A percentile compares a stretch with the other conserved stretches of the same genome.
Conservation (phyloP, 306 rosid genomes). For the Quercus bicolor region DNA sequence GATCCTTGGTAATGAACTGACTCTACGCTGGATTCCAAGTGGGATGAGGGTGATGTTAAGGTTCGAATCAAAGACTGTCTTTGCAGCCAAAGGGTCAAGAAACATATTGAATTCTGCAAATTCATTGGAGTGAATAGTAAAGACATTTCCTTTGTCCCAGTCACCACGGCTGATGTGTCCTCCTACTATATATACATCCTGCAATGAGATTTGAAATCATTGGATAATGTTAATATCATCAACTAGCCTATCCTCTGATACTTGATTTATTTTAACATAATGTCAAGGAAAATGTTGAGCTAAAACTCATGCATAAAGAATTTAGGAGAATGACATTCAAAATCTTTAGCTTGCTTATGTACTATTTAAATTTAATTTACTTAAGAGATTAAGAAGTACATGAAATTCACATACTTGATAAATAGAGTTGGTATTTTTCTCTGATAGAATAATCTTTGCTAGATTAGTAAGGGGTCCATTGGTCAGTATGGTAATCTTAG, state of each 20-base stretch:
- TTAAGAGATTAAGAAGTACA: neutral
- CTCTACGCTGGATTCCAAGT: conserved; percentile 50
- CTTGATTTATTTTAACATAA: neutral
- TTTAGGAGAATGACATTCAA: neutral
- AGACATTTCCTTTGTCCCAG: conserved; percentile 67
- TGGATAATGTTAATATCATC: neutral
- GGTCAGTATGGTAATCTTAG: conserved; percentile 73
- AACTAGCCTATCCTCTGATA: neutral
- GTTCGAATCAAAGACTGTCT: conserved; percentile 51
- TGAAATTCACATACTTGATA: conserved; percentile 48
- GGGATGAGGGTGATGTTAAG: conserved; percentile 72
- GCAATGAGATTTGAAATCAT: conserved; percentile 19
- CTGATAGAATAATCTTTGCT: conserved; percentile 52
- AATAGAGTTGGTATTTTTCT: conserved; percentile 40
- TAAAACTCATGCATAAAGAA: neutral
- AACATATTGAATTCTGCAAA: conserved; percentile 90
- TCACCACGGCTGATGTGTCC: conserved; percentile 54
- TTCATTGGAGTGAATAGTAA: conserved; percentile 61
- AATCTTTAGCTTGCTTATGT: neutral
- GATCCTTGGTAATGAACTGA: conserved; percentile 44
- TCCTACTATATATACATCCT: conserved; percentile 80
- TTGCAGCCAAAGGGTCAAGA: conserved; percentile 84
- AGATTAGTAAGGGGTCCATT: conserved; percentile 94
- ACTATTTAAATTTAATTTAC: neutral
- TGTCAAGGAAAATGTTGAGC: neutral